A percentile compares a stretch with the other conserved stretches of the same genome.
These are phyloP conservation scores for Mortierella claussenii DNA, from an alignment of 192 early-diverging fungal species.

Conservation along the genomic window DNA sequence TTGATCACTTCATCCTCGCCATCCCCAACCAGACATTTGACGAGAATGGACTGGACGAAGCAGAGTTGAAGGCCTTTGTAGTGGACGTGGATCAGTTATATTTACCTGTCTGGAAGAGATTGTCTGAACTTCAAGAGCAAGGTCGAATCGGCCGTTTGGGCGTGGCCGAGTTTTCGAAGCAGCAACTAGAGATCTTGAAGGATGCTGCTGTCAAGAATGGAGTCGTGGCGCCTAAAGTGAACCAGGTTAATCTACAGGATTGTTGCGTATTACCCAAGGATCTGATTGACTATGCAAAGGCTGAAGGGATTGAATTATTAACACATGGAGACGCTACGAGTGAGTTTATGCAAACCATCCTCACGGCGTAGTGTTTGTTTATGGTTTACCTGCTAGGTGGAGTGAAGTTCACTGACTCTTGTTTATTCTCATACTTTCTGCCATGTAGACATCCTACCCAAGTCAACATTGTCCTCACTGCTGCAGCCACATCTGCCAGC, in stretches of 20 bases:
- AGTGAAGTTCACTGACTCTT: not conserved
- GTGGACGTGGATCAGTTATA: slow-evolving; percentile 7
- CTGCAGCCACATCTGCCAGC: slow-evolving; percentile 38
- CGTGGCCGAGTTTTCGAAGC: slow-evolving; percentile 55
- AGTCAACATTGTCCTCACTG: slow-evolving; percentile 46
- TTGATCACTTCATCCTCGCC: slow-evolving; percentile 27
- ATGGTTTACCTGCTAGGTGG: no score
- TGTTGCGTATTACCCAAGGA: slow-evolving; percentile 59
- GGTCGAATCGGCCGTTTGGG: slow-evolving; percentile 54
- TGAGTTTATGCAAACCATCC: slow-evolving; percentile 25
- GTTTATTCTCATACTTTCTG: slow-evolving; percentile 1
- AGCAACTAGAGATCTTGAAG: slow-evolving; percentile 44
- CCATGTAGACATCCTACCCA: slow-evolving; percentile 60
- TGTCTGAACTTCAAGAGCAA: slow-evolving; percentile 34
- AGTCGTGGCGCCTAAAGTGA: slow-evolving; percentile 43
- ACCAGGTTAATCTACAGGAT: slow-evolving; percentile 57
- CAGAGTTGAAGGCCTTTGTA: slow-evolving; percentile 19
- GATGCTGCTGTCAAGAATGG: slow-evolving; percentile 12
- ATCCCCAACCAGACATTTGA: slow-evolving; percentile 36
- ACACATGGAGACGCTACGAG: slow-evolving; percentile 57
- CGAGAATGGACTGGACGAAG: slow-evolving; percentile 42
- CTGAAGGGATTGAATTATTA: slow-evolving; percentile 53
- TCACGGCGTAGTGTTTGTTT: no score
- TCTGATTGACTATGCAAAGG: slow-evolving; percentile 54
- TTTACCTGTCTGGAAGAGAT: slow-evolving; percentile 25